These are phyloP conservation scores for Fusarium bulbicola DNA, from an alignment of 2,329 filamentous ascomycete genomes.

Conservation along the genomic window DNA sequence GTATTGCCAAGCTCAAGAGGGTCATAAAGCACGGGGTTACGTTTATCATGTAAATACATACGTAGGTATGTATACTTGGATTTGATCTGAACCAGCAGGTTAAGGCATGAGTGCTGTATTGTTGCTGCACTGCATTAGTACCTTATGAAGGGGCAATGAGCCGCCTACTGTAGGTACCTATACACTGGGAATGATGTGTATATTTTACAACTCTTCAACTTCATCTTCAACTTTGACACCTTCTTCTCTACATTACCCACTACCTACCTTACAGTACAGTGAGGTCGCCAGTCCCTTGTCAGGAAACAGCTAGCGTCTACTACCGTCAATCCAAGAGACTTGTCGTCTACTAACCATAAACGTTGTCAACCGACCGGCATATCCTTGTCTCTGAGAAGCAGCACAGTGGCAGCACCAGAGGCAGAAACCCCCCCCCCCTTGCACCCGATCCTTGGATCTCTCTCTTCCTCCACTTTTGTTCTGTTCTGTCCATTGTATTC, in stretches of 20 bases:
- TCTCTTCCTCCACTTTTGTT: conserved; percentile 31
- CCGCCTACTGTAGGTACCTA: background rate
- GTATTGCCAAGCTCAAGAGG: conserved; percentile 12
- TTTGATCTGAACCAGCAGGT: background rate
- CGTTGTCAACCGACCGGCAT: conserved; percentile 33
- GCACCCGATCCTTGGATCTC: conserved; percentile 16
- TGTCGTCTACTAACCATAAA: conserved; percentile 36
- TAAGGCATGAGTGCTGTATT: background rate
- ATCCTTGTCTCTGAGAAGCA: conserved; percentile 19
- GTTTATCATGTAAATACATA: background rate
- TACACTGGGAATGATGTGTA: background rate
- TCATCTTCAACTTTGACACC: background rate
- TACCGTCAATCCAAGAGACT: conserved; percentile 18
- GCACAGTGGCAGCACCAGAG: background rate
- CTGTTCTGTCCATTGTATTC: background rate
- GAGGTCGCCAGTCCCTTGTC: conserved; percentile 5
- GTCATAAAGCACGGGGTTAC: background rate
- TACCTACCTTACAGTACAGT: too few species aligned
- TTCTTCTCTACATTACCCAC: background rate
- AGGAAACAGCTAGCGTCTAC: conserved; percentile 30
- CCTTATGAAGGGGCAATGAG: background rate
- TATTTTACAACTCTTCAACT: background rate
- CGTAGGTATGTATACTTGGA: background rate
- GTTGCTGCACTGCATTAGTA: background rate
- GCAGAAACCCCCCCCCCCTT: conserved; percentile 5